Conservation (phyloP, 768 basidiomycete genomes). For the Hemileccinum impolitum region DNA sequence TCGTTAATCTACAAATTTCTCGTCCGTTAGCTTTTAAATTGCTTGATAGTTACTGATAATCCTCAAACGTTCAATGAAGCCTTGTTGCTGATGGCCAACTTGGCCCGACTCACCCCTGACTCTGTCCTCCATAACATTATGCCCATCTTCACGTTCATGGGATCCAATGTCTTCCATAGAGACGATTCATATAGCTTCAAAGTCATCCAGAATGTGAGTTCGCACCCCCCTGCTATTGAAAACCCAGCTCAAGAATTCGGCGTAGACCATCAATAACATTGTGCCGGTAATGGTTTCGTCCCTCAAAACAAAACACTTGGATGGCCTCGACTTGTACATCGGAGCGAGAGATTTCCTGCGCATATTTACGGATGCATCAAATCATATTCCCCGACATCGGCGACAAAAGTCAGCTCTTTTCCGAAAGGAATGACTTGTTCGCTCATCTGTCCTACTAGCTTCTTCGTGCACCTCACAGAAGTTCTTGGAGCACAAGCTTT, state of each 20-base stretch:
- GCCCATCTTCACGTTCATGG: slow-evolving; percentile 99
- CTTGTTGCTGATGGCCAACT: slow-evolving; percentile 76
- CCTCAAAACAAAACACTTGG: slow-evolving; percentile 54
- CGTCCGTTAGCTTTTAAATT: background rate
- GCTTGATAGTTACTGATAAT: slow-evolving; percentile 70
- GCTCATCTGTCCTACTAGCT: slow-evolving; percentile 43
- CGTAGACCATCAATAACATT: slow-evolving; percentile 86
- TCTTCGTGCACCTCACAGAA: slow-evolving; percentile 85
- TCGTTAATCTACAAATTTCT: slow-evolving; percentile 1
- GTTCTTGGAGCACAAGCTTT: slow-evolving; percentile 80
- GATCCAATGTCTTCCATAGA: slow-evolving; percentile 94
- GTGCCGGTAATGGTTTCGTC: slow-evolving; percentile 91
- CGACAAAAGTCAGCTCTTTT: slow-evolving; percentile 65
- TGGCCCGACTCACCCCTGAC: slow-evolving; percentile 83
- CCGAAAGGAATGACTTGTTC: background rate
- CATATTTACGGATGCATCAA: slow-evolving; percentile 91
- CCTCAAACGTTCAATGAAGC: slow-evolving; percentile 96
- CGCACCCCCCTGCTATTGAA: background rate
- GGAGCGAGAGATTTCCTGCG: slow-evolving; percentile 78
- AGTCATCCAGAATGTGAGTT: slow-evolving; percentile 83
- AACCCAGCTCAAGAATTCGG: background rate
- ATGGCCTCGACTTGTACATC: slow-evolving; percentile 58
- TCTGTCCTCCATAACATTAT: slow-evolving; percentile 93
- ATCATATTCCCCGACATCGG: slow-evolving; percentile 90
- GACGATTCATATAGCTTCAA: slow-evolving; percentile 95